phyloP scores from a whole-genome alignment of 2,329 filamentous ascomycete genomes.

The Sporothrix brunneoviolacea region DNA sequence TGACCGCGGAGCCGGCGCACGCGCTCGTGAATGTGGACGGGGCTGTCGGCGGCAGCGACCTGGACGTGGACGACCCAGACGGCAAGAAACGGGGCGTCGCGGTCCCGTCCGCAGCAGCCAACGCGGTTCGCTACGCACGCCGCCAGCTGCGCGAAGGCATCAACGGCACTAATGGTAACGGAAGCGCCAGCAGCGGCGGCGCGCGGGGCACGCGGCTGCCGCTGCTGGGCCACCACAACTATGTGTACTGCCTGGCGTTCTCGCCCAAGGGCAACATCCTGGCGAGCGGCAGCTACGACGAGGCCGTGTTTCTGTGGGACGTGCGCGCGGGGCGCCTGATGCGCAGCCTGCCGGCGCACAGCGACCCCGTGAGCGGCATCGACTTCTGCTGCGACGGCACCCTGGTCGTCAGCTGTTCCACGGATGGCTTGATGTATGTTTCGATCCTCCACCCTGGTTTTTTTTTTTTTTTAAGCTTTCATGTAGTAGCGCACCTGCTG shows the following conservation, averaged over 20 bases:
- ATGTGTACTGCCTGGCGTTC: constrained; percentile 89
- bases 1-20: constrained; percentile 42
- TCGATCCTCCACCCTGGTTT: neutral
- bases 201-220: constrained; percentile 40
- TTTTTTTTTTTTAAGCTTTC: neutral
- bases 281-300: constrained; percentile 91
- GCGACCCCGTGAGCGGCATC: constrained; percentile 87
- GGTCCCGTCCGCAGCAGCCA: constrained; percentile 1
- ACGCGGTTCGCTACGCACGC: constrained; percentile 7
- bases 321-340: constrained; percentile 81
- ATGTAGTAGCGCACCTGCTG: too few relatives aligned
- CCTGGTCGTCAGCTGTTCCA: constrained; percentile 82
- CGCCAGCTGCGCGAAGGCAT: constrained; percentile 8
- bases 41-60: neutral
- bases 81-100: neutral
- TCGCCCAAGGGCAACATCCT: constrained; percentile 98
- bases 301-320: constrained; percentile 96
- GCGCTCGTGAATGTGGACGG: constrained; percentile 15
- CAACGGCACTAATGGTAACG: constrained; percentile 11
- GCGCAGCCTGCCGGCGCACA: constrained; percentile 87
- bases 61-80: neutral
- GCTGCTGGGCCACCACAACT: constrained; percentile 87
- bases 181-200: constrained; percentile 13
- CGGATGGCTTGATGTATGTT: constrained; percentile 76
- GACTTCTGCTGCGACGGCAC: constrained; percentile 92